Percentiles rank a stretch among this genome's conserved stretches.
These are phyloP conservation scores for Taxillus chinensis DNA, from an alignment of 164 flowering plant species.

Conservation along the genomic window DNA sequence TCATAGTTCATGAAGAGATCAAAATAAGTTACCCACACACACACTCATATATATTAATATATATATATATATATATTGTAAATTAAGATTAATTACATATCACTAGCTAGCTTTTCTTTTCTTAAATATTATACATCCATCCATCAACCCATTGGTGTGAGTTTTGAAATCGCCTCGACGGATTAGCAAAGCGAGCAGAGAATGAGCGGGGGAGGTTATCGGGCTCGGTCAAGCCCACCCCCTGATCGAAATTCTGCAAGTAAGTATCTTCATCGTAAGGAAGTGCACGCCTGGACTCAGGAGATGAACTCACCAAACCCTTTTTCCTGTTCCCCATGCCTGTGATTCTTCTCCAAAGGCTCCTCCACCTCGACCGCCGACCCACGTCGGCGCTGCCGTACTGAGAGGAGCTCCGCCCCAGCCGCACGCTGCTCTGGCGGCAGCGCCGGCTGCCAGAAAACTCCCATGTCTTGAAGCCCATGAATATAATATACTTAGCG, in stretches of 20 bases:
- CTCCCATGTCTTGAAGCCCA: conserved; percentile 27
- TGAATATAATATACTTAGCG: not conserved
- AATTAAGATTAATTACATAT: too few species aligned
- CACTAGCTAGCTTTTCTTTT: not conserved
- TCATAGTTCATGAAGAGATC: too few species aligned
- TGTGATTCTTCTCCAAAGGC: conserved; percentile 28
- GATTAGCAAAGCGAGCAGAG: conserved; percentile 40
- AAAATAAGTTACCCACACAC: too few species aligned
- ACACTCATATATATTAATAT: too few species aligned
- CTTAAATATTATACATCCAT: not conserved
- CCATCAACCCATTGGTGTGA: not conserved
- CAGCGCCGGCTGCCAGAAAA: conserved; percentile 13
- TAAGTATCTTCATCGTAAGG: conserved; percentile 23
- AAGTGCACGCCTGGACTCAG: conserved; percentile 1
- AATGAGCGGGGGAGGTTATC: conserved; percentile 35
- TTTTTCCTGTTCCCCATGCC: conserved; percentile 16
- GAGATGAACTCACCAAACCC: not conserved
- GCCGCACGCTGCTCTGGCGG: conserved; percentile 3
- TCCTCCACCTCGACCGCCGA: conserved; percentile 9
- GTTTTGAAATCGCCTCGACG: conserved; percentile 12
- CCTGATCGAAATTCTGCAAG: conserved; percentile 36
- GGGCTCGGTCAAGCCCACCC: conserved; percentile 18
- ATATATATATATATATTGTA: too few species aligned
- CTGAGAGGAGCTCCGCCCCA: conserved; percentile 11
- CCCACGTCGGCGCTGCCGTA: not conserved